Base-by-base conservation (phyloP, 306 rosid species). In the Prinsepia uniflora region DNA sequence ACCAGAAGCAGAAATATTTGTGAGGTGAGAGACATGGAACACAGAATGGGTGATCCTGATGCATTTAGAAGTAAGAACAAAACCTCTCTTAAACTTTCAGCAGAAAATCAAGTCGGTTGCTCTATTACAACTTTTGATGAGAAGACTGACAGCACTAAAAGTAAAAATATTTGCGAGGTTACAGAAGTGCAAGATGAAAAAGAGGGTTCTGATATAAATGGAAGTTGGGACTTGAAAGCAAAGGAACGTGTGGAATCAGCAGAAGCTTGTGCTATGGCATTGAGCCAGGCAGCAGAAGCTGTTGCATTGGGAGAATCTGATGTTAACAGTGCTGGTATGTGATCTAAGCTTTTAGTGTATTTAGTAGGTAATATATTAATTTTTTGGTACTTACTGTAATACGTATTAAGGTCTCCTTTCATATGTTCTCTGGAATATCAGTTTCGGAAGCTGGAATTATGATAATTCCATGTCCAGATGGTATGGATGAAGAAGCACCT, bases 211-310 rank as follows among this genome's bases (percentile, higher is more conserved):
- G 70, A 56, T 36, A 40, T 57, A 10, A 48, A 63, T 39, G 18
- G 64, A 53, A 74, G 54, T 67, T 63, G 7, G 44, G 56, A 20
- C 43, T 3, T 44, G 12, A 68, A 63, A 63, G 82, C 71, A 63
- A 77, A 80, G 58, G 96, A 84, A 39, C 84, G 86, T 48, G 46
- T 64, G 65, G 78, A 84, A 63, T 89, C 88, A 8, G 99, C 96
- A 14, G 97, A 94, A 84, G 96, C 91, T 30, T 91, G 96, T 83
- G 97, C 95, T 44, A 43, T 71, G 57, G 96, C 96, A 66, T 74
- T 94, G 87, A 81, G 75, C 56, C 82, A 78, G 72, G 98, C 89
- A 80, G 87, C 97, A 10, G 92, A 81, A 71, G 95, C 88, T 48
- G 85, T 94, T 81, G 76, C 82, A 30, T 86, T 86, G 60, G 88